phyloP scores from a whole-genome alignment of 495 filamentous ascomycete species.

The Poronia punctata region DNA sequence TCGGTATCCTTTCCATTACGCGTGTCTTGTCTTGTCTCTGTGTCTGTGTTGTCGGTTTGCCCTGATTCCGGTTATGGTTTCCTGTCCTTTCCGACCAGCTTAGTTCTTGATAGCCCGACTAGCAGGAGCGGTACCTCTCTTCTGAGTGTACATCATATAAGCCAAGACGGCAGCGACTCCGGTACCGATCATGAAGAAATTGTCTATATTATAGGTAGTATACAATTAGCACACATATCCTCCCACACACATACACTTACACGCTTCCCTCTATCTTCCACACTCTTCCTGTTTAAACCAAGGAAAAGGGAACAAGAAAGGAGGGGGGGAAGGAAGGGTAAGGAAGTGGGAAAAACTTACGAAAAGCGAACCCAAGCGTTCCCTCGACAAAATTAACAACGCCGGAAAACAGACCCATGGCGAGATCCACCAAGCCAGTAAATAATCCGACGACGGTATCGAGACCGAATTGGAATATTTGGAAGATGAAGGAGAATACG shows the following conservation, averaged over 20 bases:
- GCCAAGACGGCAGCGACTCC: conserved; percentile 37
- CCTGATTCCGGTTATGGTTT: too few relatives aligned
- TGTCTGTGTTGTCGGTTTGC: too few relatives aligned
- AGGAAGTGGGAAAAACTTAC: conserved; percentile 27
- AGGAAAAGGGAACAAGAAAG: background rate
- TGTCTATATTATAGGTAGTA: conserved; percentile 30
- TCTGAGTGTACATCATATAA: conserved; percentile 34
- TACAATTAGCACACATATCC: background rate
- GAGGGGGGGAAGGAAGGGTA: background rate
- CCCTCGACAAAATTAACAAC: conserved; percentile 28
- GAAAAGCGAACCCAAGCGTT: conserved; percentile 33
- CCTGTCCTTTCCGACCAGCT: too few relatives aligned
- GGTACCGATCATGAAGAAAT: conserved; percentile 45
- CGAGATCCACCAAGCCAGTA: conserved; percentile 21
- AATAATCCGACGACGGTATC: conserved; percentile 27
- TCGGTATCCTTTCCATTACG: too few relatives aligned
- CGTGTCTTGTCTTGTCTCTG: too few relatives aligned
- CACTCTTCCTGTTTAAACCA: background rate
- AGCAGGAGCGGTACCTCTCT: conserved; percentile 18
- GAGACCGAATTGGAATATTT: conserved; percentile 30
- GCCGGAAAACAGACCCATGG: conserved; percentile 25
- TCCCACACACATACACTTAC: background rate
- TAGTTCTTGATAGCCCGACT: conserved; percentile 16
- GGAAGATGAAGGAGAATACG: conserved; percentile 14
- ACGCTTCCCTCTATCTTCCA: background rate